phyloP scores from a whole-genome alignment of 495 filamentous ascomycete genomes.

The Penicillium bovifimosum region DNA sequence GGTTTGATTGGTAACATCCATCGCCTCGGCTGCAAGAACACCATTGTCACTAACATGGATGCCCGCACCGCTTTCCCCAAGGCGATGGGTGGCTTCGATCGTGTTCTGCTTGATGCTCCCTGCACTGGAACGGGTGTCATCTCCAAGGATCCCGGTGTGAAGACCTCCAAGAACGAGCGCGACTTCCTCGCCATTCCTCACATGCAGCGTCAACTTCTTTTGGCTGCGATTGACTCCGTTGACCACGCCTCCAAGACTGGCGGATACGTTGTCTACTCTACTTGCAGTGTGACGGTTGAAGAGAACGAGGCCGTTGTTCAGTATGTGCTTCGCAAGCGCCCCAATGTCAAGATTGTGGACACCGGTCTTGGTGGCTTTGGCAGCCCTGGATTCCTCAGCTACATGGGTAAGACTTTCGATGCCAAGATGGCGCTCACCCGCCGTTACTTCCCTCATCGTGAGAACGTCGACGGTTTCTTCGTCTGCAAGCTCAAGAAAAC shows the following conservation, averaged over 20 bases:
- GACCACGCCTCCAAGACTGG: constrained; percentile 82
- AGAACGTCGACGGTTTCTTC: constrained; percentile 98
- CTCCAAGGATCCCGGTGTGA: constrained; percentile 88
- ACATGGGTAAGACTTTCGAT: constrained; percentile 85
- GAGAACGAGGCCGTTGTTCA: constrained; percentile 93
- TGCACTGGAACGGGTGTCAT: constrained; percentile 87
- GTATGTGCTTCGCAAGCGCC: constrained; percentile 82
- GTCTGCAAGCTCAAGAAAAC: constrained; percentile 96
- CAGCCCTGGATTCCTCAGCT: constrained; percentile 80
- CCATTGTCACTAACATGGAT: constrained; percentile 90
- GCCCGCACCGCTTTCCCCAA: constrained; percentile 82
- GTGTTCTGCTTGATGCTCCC: constrained; percentile 73
- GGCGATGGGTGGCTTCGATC: constrained; percentile 91
- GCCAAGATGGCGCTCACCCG: constrained; percentile 77
- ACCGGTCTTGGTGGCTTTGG: constrained; percentile 87
- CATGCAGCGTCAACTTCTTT: constrained; percentile 85
- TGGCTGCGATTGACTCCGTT: constrained; percentile 90
- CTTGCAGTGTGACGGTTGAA: constrained; percentile 85
- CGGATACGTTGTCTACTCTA: constrained; percentile 92
- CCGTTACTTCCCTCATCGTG: constrained; percentile 88
- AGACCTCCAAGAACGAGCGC: constrained; percentile 93
- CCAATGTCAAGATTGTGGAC: constrained; percentile 89
- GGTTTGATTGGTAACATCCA: constrained; percentile 98
- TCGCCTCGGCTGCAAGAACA: constrained; percentile 88
- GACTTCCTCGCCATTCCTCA: constrained; percentile 91